Evolutionary conservation across 345 rosid species (phyloP).

Genomic region (Syzygium aqueum): DNA sequence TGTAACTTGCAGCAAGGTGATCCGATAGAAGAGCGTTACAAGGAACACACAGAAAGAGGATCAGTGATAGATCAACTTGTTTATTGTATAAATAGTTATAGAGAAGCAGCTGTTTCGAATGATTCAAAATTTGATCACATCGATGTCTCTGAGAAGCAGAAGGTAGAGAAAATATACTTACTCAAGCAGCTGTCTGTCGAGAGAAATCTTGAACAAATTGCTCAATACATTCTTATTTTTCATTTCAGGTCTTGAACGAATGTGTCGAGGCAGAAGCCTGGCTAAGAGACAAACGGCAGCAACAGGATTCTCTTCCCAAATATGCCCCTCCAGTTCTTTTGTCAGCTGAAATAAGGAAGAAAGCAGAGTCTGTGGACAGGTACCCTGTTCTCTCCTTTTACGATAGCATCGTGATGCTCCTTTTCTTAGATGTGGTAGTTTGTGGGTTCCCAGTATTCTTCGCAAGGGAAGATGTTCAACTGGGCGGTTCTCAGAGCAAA

Average conservation of each 20-base stretch:
- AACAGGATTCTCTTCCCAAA: slow-evolving; percentile 81
- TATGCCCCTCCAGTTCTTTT: slow-evolving; percentile 54
- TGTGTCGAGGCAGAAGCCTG: slow-evolving; percentile 90
- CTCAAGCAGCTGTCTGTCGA: background rate
- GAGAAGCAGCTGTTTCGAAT: slow-evolving; percentile 74
- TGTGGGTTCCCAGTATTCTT: background rate
- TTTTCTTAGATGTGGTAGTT: background rate
- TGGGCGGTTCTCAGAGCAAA: background rate
- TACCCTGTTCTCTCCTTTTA: slow-evolving; percentile 6
- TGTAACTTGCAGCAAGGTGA: slow-evolving; percentile 60
- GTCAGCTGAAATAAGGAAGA: slow-evolving; percentile 72
- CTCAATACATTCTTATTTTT: background rate
- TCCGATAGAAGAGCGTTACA: slow-evolving; percentile 76
- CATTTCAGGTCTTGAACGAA: slow-evolving; percentile 60
- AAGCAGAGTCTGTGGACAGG: slow-evolving; percentile 86
- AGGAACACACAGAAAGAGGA: slow-evolving; percentile 68
- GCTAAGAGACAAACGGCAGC: slow-evolving; percentile 81
- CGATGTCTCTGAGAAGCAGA: slow-evolving; percentile 77
- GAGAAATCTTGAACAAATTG: background rate
- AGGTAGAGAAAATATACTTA: slow-evolving; percentile 24
- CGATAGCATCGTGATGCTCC: background rate
- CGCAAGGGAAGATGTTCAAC: background rate
- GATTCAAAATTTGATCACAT: slow-evolving; percentile 95
- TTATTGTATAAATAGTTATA: slow-evolving; percentile 77
- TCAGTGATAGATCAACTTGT: slow-evolving; percentile 68